These are phyloP conservation scores for Venturia asperata DNA, from an alignment of 2,329 filamentous ascomycete species.

Conservation along the genomic window DNA sequence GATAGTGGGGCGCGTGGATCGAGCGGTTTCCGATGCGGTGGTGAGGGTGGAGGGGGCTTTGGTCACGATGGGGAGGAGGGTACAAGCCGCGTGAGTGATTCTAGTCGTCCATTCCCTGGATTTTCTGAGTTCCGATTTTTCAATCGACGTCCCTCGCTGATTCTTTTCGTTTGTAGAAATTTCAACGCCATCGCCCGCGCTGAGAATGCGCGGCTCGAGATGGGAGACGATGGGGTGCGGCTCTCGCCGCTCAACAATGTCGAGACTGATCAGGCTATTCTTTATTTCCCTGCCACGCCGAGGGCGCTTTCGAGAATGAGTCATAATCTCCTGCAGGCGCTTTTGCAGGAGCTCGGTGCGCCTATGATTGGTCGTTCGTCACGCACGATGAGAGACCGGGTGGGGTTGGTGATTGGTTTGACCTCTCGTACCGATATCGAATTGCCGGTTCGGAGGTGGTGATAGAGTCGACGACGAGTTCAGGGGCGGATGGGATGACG, in stretches of 20 bases:
- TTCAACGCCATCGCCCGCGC: constrained; percentile 1
- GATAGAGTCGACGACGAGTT: neutral
- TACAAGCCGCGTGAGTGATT: neutral
- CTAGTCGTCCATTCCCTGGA: too few relatives aligned
- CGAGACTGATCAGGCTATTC: neutral
- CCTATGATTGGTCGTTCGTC: neutral
- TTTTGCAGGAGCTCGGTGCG: neutral
- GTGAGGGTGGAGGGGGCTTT: neutral
- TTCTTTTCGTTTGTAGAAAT: neutral
- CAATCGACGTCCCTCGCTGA: too few relatives aligned
- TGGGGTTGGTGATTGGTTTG: neutral
- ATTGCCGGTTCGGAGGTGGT: neutral
- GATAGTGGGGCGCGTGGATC: neutral
- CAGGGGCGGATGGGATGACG: neutral
- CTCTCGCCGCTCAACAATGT: neutral
- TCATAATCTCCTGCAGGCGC: neutral
- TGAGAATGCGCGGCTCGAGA: neutral
- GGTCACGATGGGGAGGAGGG: neutral
- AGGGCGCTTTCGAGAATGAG: neutral
- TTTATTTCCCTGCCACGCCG: neutral
- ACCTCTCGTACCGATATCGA: neutral
- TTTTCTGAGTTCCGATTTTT: too few relatives aligned
- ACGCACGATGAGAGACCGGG: neutral
- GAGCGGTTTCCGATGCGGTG: neutral
- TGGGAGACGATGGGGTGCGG: neutral